Evolutionary conservation across 2,329 filamentous ascomycete species (phyloP).

Genomic region (Epichloe scottii): DNA sequence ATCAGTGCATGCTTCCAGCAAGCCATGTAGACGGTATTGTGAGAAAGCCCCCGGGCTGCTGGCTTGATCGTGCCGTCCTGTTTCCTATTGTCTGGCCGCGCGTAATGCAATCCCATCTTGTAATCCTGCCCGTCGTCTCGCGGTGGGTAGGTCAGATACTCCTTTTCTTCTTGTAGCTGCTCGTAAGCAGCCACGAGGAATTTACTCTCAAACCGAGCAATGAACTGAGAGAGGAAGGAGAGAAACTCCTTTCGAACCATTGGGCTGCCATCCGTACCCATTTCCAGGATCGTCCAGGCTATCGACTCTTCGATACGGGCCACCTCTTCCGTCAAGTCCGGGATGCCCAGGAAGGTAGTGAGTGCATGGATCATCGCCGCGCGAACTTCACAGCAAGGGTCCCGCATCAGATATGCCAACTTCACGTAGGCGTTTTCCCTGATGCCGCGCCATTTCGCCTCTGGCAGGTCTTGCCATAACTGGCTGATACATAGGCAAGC

Average conservation of each 20-base stretch:
- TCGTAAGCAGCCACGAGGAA: constrained; percentile 89
- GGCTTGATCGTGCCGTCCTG: constrained; percentile 45
- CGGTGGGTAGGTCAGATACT: constrained; percentile 47
- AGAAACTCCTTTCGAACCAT: constrained; percentile 88
- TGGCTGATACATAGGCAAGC: constrained; percentile 91
- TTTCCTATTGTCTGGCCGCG: constrained; percentile 41
- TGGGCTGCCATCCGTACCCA: constrained; percentile 87
- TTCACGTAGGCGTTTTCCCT: constrained; percentile 72
- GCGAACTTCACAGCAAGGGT: constrained; percentile 83
- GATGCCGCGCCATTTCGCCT: constrained; percentile 95
- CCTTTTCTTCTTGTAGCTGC: constrained; percentile 73
- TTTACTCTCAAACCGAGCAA: constrained; percentile 80
- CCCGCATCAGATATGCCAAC: constrained; percentile 67
- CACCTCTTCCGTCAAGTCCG: constrained; percentile 82
- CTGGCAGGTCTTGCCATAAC: constrained; percentile 79
- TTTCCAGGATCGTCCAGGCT: constrained; percentile 76
- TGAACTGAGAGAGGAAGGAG: constrained; percentile 86
- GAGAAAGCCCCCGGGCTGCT: constrained; percentile 49
- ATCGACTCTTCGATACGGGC: constrained; percentile 84
- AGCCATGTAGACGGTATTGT: constrained; percentile 83
- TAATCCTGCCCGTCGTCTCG: constrained; percentile 43
- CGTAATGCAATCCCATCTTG: constrained; percentile 52
- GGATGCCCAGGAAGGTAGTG: constrained; percentile 87
- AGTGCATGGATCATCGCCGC: constrained; percentile 88
- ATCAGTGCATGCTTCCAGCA: constrained; percentile 91